Conservation (phyloP, 2,329 filamentous ascomycete species). For the Cercospora sp. region DNA sequence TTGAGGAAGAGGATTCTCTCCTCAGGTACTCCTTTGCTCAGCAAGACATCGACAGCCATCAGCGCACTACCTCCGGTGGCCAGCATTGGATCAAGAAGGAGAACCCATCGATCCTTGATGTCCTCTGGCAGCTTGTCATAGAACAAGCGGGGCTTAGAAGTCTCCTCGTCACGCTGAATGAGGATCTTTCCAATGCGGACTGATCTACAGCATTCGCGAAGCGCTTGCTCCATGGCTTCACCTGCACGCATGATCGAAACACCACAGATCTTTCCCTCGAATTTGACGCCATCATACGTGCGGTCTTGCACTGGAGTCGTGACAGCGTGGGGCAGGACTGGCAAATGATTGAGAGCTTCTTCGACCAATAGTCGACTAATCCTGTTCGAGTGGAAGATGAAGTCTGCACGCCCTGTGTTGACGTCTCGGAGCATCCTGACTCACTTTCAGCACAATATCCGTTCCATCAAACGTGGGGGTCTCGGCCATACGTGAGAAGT, state of each 20-base stretch:
- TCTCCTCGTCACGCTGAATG: slow-evolving; percentile 97
- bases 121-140: slow-evolving; percentile 97
- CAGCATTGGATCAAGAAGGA: slow-evolving; percentile 98
- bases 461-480: neutral
- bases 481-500: slow-evolving; percentile 79
- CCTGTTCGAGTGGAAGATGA: slow-evolving; percentile 98
- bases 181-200: slow-evolving; percentile 98
- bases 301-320: slow-evolving; percentile 82
- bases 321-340: slow-evolving; percentile 83
- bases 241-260: slow-evolving; percentile 98
- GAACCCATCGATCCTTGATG: slow-evolving; percentile 87
- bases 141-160: slow-evolving; percentile 85
- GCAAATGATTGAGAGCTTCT: slow-evolving; percentile 94
- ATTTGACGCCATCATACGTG: slow-evolving; percentile 86
- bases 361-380: slow-evolving; percentile 96
- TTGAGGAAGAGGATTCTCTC: slow-evolving; percentile 96
- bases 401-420: slow-evolving; percentile 86
- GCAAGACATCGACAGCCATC: slow-evolving; percentile 94
- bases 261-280: slow-evolving; percentile 97
- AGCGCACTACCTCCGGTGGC: slow-evolving; percentile 96
- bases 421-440: slow-evolving; percentile 93
- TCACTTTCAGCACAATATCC: neutral
- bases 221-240: slow-evolving; percentile 96
- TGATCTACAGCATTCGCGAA: slow-evolving; percentile 95
- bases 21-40: slow-evolving; percentile 85